A percentile compares a stretch with the other conserved stretches of the same genome.
Evolutionary conservation across 768 basidiomycete genomes (phyloP).

Genomic region (Tricholoma hemisulphureum): DNA sequence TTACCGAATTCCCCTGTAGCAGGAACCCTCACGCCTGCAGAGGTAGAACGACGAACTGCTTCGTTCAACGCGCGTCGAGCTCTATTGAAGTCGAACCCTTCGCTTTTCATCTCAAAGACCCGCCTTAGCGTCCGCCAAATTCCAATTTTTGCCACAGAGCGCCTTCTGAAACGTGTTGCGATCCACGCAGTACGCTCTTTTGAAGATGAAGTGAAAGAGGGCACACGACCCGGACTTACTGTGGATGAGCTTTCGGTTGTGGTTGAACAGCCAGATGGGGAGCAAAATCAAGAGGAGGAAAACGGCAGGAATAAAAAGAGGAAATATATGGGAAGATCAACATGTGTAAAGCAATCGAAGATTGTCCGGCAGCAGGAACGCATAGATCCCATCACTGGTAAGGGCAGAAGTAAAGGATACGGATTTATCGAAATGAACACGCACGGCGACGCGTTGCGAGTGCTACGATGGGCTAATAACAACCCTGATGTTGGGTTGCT

Average conservation of each 20-base stretch:
- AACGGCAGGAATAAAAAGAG: conserved; percentile 26
- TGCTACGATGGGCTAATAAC: conserved; percentile 93
- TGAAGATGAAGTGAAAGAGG: conserved; percentile 70
- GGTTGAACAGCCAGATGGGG: conserved; percentile 41
- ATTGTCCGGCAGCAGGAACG: conserved; percentile 87
- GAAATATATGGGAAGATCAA: conserved; percentile 28
- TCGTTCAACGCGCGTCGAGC: conserved; percentile 85
- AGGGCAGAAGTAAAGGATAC: conserved; percentile 89
- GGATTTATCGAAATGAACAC: conserved; percentile 90
- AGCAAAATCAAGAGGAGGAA: conserved; percentile 42
- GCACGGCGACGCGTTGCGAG: conserved; percentile 87
- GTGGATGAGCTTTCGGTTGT: conserved; percentile 68
- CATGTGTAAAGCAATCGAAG: conserved; percentile 83
- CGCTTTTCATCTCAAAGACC: conserved; percentile 90
- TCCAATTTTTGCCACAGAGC: conserved; percentile 87
- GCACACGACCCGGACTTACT: conserved; percentile 56
- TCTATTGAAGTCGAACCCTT: conserved; percentile 87
- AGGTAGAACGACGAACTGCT: conserved; percentile 80
- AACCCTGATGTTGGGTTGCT: conserved; percentile 64
- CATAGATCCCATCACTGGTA: conserved; percentile 84
- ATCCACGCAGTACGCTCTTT: conserved; percentile 77
- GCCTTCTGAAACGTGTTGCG: conserved; percentile 83
- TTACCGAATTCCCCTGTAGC: conserved; percentile 86
- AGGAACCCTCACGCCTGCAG: conserved; percentile 61
- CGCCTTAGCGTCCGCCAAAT: conserved; percentile 93